Evolutionary conservation across 331 rosid genomes (phyloP).

Genomic region (Acacia concinna): DNA sequence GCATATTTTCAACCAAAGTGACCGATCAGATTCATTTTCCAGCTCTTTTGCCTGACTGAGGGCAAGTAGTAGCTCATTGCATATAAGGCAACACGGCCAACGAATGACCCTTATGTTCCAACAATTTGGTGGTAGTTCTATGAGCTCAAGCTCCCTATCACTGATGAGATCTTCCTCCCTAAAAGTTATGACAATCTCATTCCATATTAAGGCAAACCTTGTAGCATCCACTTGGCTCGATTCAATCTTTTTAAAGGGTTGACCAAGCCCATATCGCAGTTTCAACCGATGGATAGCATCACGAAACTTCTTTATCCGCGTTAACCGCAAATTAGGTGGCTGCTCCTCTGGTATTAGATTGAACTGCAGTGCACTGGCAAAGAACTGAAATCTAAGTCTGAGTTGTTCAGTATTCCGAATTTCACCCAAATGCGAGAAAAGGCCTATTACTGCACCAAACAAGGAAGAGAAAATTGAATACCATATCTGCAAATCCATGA

Average conservation of each 20-base stretch:
- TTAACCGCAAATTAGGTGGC: constrained; percentile 34
- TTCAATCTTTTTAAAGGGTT: constrained; percentile 64
- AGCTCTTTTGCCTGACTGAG: constrained; percentile 76
- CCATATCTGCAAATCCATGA: constrained; percentile 98
- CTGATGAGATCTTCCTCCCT: constrained; percentile 96
- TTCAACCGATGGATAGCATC: constrained; percentile 76
- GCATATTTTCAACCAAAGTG: constrained; percentile 81
- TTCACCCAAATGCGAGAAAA: constrained; percentile 93
- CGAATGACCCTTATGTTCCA: constrained; percentile 90
- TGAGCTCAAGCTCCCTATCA: constrained; percentile 70
- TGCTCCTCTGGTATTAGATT: constrained; percentile 80
- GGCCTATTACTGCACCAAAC: constrained; percentile 63
- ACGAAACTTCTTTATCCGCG: constrained; percentile 66
- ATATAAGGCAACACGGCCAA: constrained; percentile 82
- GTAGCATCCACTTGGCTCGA: constrained; percentile 80
- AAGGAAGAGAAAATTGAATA: constrained; percentile 74
- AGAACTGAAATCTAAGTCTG: constrained; percentile 91
- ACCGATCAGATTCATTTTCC: constrained; percentile 46
- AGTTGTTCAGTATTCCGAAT: constrained; percentile 77
- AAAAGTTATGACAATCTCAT: constrained; percentile 79
- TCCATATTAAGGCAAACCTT: constrained; percentile 94
- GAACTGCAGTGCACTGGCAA: constrained; percentile 88
- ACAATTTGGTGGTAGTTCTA: constrained; percentile 80
- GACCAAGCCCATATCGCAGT: constrained; percentile 87
- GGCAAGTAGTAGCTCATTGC: constrained; percentile 89